A percentile compares a stretch with the other conserved stretches of the same genome.
Conservation (phyloP, 2,329 filamentous ascomycete genomes). For the Phialemonium atrogriseum region DNA sequence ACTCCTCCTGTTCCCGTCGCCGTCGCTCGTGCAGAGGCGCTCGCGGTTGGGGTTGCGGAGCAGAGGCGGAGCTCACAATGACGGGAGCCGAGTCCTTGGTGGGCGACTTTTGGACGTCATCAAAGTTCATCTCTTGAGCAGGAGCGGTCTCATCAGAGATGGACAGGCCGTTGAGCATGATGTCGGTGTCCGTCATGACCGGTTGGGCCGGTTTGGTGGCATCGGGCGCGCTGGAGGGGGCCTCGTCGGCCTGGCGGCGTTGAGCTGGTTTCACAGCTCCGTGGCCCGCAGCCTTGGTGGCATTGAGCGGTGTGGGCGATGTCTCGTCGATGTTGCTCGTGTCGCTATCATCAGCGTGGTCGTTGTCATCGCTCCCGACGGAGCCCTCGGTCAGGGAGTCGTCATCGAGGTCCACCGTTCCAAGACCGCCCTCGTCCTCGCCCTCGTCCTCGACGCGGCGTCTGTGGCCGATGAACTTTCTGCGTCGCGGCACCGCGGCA, state of each 20-base stretch:
- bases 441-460: conserved; percentile 63
- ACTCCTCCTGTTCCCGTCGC: conserved; percentile 83
- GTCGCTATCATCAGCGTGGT: conserved; percentile 52
- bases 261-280: conserved; percentile 26
- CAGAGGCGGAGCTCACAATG: conserved; percentile 45
- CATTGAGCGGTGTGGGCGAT: conserved; percentile 39
- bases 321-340: conserved; percentile 53
- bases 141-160: conserved; percentile 32
- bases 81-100: conserved; percentile 39
- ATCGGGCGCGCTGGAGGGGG: conserved; percentile 17
- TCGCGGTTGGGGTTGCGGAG: conserved; percentile 32
- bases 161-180: conserved; percentile 48
- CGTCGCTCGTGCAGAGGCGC: conserved; percentile 61
- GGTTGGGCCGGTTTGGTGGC: conserved; percentile 27
- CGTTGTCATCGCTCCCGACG: conserved; percentile 52
- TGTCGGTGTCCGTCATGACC: conserved; percentile 43
- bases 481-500: conserved; percentile 40
- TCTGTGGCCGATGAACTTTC: conserved; percentile 58
- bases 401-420: conserved; percentile 51
- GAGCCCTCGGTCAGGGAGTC: conserved; percentile 60
- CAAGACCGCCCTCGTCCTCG: conserved; percentile 55
- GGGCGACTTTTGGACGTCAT: conserved; percentile 30
- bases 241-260: conserved; percentile 12
- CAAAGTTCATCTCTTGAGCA: conserved; percentile 38
- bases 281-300: conserved; percentile 31